Evolutionary conservation across 1,284 basidiomycete species (phyloP).

Genomic region (Coniferiporia sulphurascens): DNA sequence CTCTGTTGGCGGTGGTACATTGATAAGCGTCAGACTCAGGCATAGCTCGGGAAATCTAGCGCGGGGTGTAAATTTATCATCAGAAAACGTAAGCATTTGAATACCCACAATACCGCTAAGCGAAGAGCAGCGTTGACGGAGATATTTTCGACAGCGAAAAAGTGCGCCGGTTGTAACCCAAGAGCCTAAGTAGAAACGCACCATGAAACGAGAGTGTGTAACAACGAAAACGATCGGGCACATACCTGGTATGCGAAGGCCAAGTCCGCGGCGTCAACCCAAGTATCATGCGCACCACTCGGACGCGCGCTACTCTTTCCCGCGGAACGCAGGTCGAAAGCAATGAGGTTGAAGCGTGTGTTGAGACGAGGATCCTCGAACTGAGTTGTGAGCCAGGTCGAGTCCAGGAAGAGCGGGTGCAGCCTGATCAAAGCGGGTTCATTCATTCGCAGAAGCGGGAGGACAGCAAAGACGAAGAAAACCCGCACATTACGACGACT

Average conservation of each 20-base stretch:
- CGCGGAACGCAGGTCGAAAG: constrained; percentile 65
- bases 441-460: not conserved
- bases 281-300: constrained; percentile 57
- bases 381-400: constrained; percentile 61
- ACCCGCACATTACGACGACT: constrained; percentile 46
- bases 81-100: constrained; percentile 20
- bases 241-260: constrained; percentile 59
- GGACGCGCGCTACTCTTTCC: constrained; percentile 55
- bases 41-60: constrained; percentile 67
- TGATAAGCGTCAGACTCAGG: constrained; percentile 61
- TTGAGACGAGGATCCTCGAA: constrained; percentile 61
- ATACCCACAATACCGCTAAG: constrained; percentile 54
- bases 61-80: constrained; percentile 2
- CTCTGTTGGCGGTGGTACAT: constrained; percentile 64
- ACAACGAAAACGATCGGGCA: constrained; percentile 9
- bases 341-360: constrained; percentile 58
- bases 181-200: constrained; percentile 39
- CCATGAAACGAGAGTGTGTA: not conserved
- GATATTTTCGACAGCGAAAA: constrained; percentile 58
- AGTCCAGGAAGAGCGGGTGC: constrained; percentile 64
- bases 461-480: not conserved
- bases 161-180: constrained; percentile 59
- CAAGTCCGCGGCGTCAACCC: constrained; percentile 72
- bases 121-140: constrained; percentile 52
- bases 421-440: constrained; percentile 27